A percentile compares a stretch with the other conserved stretches of the same genome.
phyloP scores from a whole-genome alignment of 2,329 filamentous ascomycete species.

The Chlorencoelia australis region DNA sequence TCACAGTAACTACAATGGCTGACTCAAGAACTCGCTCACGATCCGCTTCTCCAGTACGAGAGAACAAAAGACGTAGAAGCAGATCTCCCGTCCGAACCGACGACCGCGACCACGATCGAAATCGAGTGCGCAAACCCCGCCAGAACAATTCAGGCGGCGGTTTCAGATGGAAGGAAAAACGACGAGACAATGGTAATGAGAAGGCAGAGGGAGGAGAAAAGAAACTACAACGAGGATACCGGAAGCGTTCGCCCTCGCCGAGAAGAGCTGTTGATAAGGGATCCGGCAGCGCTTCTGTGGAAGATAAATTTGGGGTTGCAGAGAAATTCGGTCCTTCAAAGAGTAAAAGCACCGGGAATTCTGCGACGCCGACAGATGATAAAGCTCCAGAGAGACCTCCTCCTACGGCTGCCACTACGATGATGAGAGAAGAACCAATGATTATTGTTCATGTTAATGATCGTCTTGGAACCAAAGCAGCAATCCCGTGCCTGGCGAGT shows the following conservation, averaged over 20 bases:
- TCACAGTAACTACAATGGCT: constrained; percentile 18
- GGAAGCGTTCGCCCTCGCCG: constrained; percentile 32
- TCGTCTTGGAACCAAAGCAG: constrained; percentile 88
- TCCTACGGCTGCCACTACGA: constrained; percentile 15
- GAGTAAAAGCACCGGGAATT: neutral
- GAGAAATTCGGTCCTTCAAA: constrained; percentile 22
- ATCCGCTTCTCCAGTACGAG: constrained; percentile 17
- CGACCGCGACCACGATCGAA: constrained; percentile 28
- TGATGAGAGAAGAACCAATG: constrained; percentile 56
- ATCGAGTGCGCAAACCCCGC: constrained; percentile 18
- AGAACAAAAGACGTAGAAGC: constrained; percentile 29
- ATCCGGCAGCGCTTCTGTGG: constrained; percentile 9
- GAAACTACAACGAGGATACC: constrained; percentile 43
- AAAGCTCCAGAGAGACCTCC: constrained; percentile 17
- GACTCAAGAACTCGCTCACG: constrained; percentile 18
- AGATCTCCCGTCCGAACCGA: constrained; percentile 29
- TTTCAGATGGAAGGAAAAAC: constrained; percentile 50
- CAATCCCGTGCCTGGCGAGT: constrained; percentile 77
- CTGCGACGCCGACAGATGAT: constrained; percentile 2
- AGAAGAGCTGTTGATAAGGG: constrained; percentile 4
- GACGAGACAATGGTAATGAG: constrained; percentile 34
- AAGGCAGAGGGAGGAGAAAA: constrained; percentile 37
- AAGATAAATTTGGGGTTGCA: constrained; percentile 25
- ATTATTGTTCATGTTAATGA: constrained; percentile 93
- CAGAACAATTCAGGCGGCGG: constrained; percentile 33